phyloP scores from a whole-genome alignment of 2,329 filamentous ascomycete genomes.

The Diaporthe capsici region DNA sequence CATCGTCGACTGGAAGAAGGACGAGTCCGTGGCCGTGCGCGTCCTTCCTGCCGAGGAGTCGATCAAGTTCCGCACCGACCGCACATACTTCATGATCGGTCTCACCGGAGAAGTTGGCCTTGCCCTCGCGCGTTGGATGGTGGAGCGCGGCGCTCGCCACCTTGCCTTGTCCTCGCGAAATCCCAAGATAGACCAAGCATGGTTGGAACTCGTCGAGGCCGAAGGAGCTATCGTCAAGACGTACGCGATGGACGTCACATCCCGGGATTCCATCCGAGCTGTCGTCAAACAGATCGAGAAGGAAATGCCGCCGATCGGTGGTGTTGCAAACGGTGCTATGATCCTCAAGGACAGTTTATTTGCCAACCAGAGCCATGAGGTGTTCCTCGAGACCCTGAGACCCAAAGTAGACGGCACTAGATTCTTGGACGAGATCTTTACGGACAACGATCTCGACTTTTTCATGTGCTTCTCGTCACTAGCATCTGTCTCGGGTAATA shows the following conservation, averaged over 20 bases:
- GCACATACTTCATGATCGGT: slow-evolving; percentile 53
- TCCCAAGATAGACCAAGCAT: slow-evolving; percentile 50
- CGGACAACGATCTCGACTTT: slow-evolving; percentile 46
- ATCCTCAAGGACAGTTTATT: slow-evolving; percentile 39
- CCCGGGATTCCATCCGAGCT: neutral
- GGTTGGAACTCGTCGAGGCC: slow-evolving; percentile 44
- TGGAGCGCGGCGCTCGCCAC: slow-evolving; percentile 52
- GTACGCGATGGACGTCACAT: slow-evolving; percentile 34
- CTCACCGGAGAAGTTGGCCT: slow-evolving; percentile 53
- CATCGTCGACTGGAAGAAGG: slow-evolving; percentile 11
- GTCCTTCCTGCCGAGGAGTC: slow-evolving; percentile 18
- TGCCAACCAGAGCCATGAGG: slow-evolving; percentile 38
- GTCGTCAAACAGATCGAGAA: slow-evolving; percentile 8
- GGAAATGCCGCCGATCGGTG: slow-evolving; percentile 27
- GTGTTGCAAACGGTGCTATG: slow-evolving; percentile 42
- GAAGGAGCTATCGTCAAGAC: slow-evolving; percentile 39
- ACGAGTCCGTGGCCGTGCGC: slow-evolving; percentile 3
- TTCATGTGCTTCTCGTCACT: slow-evolving; percentile 52
- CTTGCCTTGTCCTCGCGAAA: slow-evolving; percentile 57
- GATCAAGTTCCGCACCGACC: slow-evolving; percentile 44
- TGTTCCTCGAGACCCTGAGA: slow-evolving; percentile 40
- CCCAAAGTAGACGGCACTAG: slow-evolving; percentile 49
- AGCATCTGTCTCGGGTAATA: slow-evolving; percentile 46
- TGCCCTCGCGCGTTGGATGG: slow-evolving; percentile 58
- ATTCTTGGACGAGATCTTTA: slow-evolving; percentile 46